These are phyloP conservation scores for Metroxylon sagu DNA, from an alignment of 176 grass and related monocot genomes.

Conservation along the genomic window DNA sequence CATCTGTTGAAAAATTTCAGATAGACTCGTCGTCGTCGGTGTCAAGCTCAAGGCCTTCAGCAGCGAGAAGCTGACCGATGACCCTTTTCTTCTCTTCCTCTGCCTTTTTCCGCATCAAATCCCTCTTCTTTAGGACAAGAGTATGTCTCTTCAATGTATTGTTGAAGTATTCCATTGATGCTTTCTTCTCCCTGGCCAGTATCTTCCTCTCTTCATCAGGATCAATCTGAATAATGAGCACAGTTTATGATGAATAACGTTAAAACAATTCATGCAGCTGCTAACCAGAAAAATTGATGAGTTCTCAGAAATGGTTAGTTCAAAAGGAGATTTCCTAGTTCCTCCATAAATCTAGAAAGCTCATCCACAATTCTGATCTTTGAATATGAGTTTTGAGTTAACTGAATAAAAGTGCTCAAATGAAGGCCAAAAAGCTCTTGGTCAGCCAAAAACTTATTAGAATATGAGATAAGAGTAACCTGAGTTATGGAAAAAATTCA, in stretches of 20 bases:
- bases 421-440: too few relatives aligned
- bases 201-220: conserved; percentile 82
- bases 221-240: conserved; percentile 40
- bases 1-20: neutral
- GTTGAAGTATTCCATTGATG: conserved; percentile 80
- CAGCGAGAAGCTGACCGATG: conserved; percentile 60
- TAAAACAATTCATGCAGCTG: too few relatives aligned
- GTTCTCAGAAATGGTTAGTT: too few relatives aligned
- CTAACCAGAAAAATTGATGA: too few relatives aligned
- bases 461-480: too few relatives aligned
- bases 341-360: too few relatives aligned
- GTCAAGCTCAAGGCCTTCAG: conserved; percentile 87
- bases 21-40: conserved; percentile 54
- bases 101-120: conserved; percentile 68
- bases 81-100: conserved; percentile 68
- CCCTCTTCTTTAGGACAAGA: conserved; percentile 66
- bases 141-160: conserved; percentile 78
- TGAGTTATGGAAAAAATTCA: too few relatives aligned
- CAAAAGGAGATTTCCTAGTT: too few relatives aligned
- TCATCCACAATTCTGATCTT: too few relatives aligned
- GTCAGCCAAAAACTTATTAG: too few relatives aligned
- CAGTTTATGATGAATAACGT: neutral
- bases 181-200: conserved; percentile 76
- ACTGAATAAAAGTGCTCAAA: too few relatives aligned
- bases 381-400: too few relatives aligned